Evolutionary conservation across 805 yeast genomes (phyloP).

Genomic region (Schwanniomyces vanrijiae): DNA sequence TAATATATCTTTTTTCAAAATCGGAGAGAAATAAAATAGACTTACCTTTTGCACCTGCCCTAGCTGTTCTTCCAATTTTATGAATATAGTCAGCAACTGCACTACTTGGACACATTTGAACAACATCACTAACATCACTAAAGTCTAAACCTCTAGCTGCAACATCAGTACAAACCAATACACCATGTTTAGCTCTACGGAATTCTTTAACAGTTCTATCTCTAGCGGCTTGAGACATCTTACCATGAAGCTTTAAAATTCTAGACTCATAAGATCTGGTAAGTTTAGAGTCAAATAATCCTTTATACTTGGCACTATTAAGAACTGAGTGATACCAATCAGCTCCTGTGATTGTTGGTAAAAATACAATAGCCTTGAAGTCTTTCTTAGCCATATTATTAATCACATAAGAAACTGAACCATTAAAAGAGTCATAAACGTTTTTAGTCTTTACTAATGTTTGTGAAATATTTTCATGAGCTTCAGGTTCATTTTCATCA

Average conservation of each 20-base stretch:
- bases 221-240: slow-evolving; percentile 67
- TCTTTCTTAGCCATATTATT: slow-evolving; percentile 34
- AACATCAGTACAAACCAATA: slow-evolving; percentile 85
- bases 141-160: slow-evolving; percentile 97
- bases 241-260: slow-evolving; percentile 60
- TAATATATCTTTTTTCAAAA: slow-evolving; percentile 57
- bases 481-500: slow-evolving; percentile 67
- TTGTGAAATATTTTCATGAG: slow-evolving; percentile 76
- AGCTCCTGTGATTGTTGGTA: slow-evolving; percentile 74
- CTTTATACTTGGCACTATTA: slow-evolving; percentile 11
- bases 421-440: slow-evolving; percentile 58
- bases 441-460: slow-evolving; percentile 53
- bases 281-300: slow-evolving; percentile 16
- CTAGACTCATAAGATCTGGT: slow-evolving; percentile 20
- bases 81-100: slow-evolving; percentile 83
- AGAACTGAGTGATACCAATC: slow-evolving; percentile 53
- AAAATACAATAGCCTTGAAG: slow-evolving; percentile 80
- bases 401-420: slow-evolving; percentile 53
- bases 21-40: slow-evolving; percentile 61
- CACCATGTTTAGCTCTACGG: slow-evolving; percentile 46
- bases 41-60: slow-evolving; percentile 81
- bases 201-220: slow-evolving; percentile 57
- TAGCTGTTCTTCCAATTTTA: slow-evolving; percentile 94
- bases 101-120: slow-evolving; percentile 77
- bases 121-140: slow-evolving; percentile 81